Evolutionary conservation across 192 early-diverging fungal species (phyloP), one percentile per base, ranked within the genome.

Genomic region (Backusella mclennaniae): DNA sequence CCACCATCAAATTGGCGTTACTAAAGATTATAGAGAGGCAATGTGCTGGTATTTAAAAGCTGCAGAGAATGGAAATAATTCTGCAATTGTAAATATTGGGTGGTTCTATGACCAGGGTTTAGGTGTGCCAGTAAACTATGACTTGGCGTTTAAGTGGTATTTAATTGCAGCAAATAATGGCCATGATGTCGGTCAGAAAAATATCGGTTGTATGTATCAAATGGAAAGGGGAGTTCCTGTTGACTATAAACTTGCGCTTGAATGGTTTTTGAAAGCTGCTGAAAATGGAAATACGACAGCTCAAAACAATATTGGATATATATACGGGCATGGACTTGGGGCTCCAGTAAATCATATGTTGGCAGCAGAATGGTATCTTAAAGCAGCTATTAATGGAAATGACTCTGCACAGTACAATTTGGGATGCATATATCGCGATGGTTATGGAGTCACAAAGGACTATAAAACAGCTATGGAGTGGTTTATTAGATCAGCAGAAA

Each of bases 271-370:
- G 21, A 82, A 86, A 67, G 89, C 93, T 15, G 92, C 93, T 1
- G 77, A 91, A 44, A 82, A 90, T 53, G 88, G 90, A 77, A 91
- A 94, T 79, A 87, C 93, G 6, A 90, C 90, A 90, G 93, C 95
- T 19, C 93, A 95, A 77, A 93, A 91, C 82, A 95, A 94, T 73
- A 84, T 94, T 23, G 95, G 92, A 1, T 92, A 86, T 76, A 93
- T 93, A 73, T 88, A 91, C 69, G 88, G 90, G 36, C 92, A 89
- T 73, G 95, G 93, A 12, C 83, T 94, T 42, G 95, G 95, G 0
- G 19, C n/a, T 7, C 46, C 19, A n/a, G 6, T 49, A 49, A n/a
- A 49, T n/a, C 46, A n/a, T 49, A n/a, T 17, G 19, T 75, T 86
- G 56, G 91, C 91, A 78, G 31, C 19, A 8, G 15, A 68, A 8